phyloP scores from a whole-genome alignment of 2,329 filamentous ascomycete genomes.

The Fusarium chlamydosporum region DNA sequence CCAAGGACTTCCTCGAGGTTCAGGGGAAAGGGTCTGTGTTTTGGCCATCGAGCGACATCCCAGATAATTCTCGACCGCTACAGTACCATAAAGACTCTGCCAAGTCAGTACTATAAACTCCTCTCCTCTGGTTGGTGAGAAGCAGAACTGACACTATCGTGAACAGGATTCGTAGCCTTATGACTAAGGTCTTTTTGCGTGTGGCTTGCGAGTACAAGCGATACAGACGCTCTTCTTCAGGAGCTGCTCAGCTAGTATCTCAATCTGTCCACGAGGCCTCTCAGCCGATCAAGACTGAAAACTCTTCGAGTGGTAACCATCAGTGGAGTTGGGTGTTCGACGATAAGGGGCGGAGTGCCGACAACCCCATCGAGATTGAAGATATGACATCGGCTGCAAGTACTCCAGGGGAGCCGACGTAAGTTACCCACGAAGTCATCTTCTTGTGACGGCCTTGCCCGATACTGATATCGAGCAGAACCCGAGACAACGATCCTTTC shows the following conservation, averaged over 20 bases:
- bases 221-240: background rate
- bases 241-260: accelerated
- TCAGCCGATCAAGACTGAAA: accelerated
- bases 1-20: conserved; percentile 31
- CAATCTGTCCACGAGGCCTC: background rate
- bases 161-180: conserved; percentile 28
- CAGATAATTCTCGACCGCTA: background rate
- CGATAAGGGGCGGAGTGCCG: background rate
- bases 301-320: background rate
- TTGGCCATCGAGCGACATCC: conserved; percentile 33
- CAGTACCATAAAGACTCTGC: conserved; percentile 32
- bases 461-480: background rate
- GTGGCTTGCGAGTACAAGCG: conserved; percentile 26
- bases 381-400: background rate
- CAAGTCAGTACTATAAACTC: conserved; percentile 6
- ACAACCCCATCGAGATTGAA: conserved; percentile 31
- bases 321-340: background rate
- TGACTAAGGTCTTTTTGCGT: conserved; percentile 34
- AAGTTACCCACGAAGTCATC: background rate
- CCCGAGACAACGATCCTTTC: background rate
- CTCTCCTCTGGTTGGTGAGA: background rate
- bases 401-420: background rate
- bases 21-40: conserved; percentile 35
- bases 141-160: background rate
- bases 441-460: background rate